Evolutionary conservation across 2,329 filamentous ascomycete genomes (phyloP).

Genomic region (Fusarium sp.): DNA sequence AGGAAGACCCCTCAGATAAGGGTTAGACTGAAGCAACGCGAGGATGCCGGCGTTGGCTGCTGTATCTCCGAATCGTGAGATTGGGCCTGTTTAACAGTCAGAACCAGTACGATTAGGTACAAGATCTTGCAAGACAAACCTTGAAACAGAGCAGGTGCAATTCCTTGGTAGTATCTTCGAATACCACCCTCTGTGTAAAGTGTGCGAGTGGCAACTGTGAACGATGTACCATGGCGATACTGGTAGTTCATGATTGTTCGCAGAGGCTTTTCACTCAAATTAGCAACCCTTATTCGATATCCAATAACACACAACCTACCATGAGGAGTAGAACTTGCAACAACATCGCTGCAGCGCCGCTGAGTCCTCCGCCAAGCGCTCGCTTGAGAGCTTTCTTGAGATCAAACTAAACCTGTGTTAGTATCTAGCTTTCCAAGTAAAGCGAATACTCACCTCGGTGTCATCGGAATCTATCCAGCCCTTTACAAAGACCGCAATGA

Average conservation of each 20-base stretch:
- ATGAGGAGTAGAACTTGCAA: constrained; percentile 64
- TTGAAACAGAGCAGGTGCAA: constrained; percentile 62
- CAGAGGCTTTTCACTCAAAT: constrained; percentile 54
- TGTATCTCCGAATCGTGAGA: constrained; percentile 64
- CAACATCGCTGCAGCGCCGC: constrained; percentile 64
- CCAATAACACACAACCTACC: constrained; percentile 48
- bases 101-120: rapidly evolving
- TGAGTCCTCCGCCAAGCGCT: constrained; percentile 63
- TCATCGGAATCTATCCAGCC: constrained; percentile 35
- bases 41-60: constrained; percentile 66
- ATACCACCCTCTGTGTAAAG: constrained; percentile 60
- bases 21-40: constrained; percentile 62
- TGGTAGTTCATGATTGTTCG: constrained; percentile 68
- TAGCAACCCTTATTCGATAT: rapidly evolving
- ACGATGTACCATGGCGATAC: constrained; percentile 62
- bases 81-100: constrained; percentile 53
- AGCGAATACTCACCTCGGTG: constrained; percentile 8
- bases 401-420: constrained; percentile 57
- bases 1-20: constrained; percentile 60
- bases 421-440: rapidly evolving
- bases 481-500: constrained; percentile 18
- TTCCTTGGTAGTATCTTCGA: constrained; percentile 62
- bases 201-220: constrained; percentile 57
- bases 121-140: constrained; percentile 45
- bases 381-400: constrained; percentile 60